These are phyloP conservation scores for Trichoderma gamsii DNA, from an alignment of 495 filamentous ascomycete genomes.

Conservation along the genomic window DNA sequence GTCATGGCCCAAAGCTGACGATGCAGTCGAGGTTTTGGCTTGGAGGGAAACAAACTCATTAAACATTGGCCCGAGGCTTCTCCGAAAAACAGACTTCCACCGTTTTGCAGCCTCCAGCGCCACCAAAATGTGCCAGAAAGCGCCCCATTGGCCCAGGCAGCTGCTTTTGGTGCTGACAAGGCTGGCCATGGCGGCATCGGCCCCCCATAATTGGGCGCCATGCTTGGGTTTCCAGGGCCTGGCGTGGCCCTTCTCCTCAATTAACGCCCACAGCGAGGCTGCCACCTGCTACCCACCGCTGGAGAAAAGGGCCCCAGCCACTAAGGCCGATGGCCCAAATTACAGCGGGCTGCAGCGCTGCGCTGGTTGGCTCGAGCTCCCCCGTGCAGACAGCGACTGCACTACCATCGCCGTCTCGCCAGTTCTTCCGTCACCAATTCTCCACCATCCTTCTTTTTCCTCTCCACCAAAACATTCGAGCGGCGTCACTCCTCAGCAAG, in stretches of 20 bases:
- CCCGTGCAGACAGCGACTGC: background rate
- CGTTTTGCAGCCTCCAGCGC: background rate
- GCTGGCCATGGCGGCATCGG: background rate
- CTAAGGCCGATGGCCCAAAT: background rate
- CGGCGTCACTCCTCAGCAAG: background rate
- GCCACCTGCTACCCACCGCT: background rate
- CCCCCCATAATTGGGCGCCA: constrained; percentile 4
- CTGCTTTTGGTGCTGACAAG: constrained; percentile 3
- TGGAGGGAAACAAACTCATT: background rate
- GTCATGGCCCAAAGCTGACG: background rate
- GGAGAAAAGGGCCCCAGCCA: no score
- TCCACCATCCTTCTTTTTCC: background rate
- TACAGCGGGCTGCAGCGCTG: background rate
- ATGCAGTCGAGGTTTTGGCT: background rate
- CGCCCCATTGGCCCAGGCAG: background rate
- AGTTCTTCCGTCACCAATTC: constrained; percentile 9
- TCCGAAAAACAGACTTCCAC: background rate
- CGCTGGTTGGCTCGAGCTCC: background rate
- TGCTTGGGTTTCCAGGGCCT: background rate
- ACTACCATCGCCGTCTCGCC: background rate
- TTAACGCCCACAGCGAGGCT: constrained; percentile 8
- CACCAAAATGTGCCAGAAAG: background rate
- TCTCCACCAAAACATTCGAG: background rate
- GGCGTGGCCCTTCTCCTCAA: no score
- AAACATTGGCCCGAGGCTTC: constrained; percentile 6